These are phyloP conservation scores for Cutaneotrichosporon sp. DNA, from an alignment of 1,284 basidiomycete species.

Conservation along the genomic window DNA sequence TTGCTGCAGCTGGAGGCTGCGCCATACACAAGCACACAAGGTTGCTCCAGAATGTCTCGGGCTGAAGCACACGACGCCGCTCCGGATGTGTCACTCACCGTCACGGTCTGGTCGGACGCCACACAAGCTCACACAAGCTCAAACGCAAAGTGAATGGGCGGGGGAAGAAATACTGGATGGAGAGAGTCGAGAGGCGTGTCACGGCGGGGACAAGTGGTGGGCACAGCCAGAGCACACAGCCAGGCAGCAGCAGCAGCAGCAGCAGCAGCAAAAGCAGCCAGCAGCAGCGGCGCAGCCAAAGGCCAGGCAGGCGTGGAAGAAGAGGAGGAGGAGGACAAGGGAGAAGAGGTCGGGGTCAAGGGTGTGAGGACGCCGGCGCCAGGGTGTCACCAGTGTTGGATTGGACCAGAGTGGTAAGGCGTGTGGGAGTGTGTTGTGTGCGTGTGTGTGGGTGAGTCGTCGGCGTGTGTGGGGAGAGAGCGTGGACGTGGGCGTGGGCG, in stretches of 20 bases:
- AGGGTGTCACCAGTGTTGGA: too few relatives aligned
- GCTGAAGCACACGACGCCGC: not conserved
- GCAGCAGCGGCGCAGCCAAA: too few relatives aligned
- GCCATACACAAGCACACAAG: not conserved
- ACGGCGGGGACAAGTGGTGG: too few relatives aligned
- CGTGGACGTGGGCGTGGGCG: too few relatives aligned
- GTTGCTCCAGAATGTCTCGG: not conserved
- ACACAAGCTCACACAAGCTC: not conserved
- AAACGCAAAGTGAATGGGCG: not conserved
- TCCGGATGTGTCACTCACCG: not conserved
- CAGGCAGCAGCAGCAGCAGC: too few relatives aligned
- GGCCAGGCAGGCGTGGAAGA: not conserved
- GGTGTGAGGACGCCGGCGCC: too few relatives aligned
- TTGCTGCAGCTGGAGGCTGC: not conserved
- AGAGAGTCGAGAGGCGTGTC: constrained; percentile 1
- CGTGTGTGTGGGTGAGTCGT: not conserved
- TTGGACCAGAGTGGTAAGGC: not conserved
- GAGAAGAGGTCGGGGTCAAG: too few relatives aligned
- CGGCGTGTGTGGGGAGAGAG: too few relatives aligned
- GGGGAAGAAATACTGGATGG: not conserved
- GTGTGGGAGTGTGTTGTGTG: not conserved
- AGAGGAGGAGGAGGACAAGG: not conserved
- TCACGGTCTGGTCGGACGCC: not conserved
- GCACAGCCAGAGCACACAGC: too few relatives aligned
- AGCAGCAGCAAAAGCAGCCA: too few relatives aligned